phyloP scores from a whole-genome alignment of 192 early-diverging fungal genomes.

The Rhizoclosmatium globosum region DNA sequence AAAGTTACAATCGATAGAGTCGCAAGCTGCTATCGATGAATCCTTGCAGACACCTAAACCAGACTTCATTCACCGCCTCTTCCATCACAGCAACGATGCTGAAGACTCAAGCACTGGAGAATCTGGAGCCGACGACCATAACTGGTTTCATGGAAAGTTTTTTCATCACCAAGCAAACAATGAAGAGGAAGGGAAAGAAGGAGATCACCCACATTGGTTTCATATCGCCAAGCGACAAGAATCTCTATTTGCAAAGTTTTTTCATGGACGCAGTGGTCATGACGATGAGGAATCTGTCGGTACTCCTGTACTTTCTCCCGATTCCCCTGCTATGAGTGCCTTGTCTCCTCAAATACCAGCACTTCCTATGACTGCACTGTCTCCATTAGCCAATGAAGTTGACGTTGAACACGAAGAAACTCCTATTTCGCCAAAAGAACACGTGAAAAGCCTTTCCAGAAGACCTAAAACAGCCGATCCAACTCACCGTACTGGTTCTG shows the following conservation, averaged over 20 bases:
- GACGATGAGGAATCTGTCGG: not conserved
- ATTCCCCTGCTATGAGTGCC: no score
- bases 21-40: not conserved
- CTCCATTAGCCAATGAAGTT: not conserved
- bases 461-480: not conserved
- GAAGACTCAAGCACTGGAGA: not conserved
- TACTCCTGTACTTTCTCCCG: no score
- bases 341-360: not conserved
- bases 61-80: conserved; percentile 21
- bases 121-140: conserved; percentile 6
- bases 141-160: conserved; percentile 25
- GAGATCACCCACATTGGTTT: conserved; percentile 27
- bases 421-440: not conserved
- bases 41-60: not conserved
- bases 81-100: conserved; percentile 10
- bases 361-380: not conserved
- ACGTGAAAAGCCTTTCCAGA: not conserved
- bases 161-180: conserved; percentile 9
- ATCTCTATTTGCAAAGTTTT: conserved; percentile 27
- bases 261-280: conserved; percentile 10
- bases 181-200: not conserved
- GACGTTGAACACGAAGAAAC: not conserved
- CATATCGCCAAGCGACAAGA: conserved; percentile 27
- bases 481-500: not conserved
- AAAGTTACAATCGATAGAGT: conserved; percentile 1